Base-by-base conservation (phyloP, 805 yeast genomes). In the Candida railenensis region DNA sequence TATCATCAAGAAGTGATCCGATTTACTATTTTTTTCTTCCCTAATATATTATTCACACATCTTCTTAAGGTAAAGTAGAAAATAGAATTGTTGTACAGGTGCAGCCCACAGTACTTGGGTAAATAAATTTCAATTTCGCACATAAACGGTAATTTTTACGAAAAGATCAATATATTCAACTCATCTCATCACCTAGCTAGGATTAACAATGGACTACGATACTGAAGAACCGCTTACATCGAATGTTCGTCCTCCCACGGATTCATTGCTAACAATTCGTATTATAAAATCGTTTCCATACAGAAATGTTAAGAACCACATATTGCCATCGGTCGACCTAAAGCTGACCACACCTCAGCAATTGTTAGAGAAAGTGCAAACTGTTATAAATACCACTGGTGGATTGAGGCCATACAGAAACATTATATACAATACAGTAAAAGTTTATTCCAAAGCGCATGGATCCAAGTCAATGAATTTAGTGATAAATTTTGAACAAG, bases 391-490 rank as follows among this genome's bases (percentile, higher is more conserved):
- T 48, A 77, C 85, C 3, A 75, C 81, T 12, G 89, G 94, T 4
- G 82, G 80, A 0, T 79, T 83, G 48, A 76, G 97, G 57, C 96
- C 98, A 1, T 91, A 82, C 65, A 76, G 97, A 58, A 87, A 77
- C 49, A 87, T 88, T 8, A 72, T 67, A 0, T 87, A 82, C 52
- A 87, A 92, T 59, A 74, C 91, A 0, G 63, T 92, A 47, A 94
- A 94, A 65, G 77, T 94, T 4, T 94, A 94, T 67, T 87, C 96
- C 22, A 90, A 89, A 61, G 98, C 99, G 0, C 98, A 92, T 64
- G 94, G 95, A 11, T 80, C 96, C 25, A 94, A 94, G 67, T 88
- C 97, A 2, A 86, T 90, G 81, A 90, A 94, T 60, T 74, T 94
- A 53, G 94, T 90, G 40, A 87, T 94, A 51, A 94, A 94, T 62